Evolutionary conservation across 1,284 basidiomycete genomes (phyloP).

Genomic region (Leccinum solheimii): DNA sequence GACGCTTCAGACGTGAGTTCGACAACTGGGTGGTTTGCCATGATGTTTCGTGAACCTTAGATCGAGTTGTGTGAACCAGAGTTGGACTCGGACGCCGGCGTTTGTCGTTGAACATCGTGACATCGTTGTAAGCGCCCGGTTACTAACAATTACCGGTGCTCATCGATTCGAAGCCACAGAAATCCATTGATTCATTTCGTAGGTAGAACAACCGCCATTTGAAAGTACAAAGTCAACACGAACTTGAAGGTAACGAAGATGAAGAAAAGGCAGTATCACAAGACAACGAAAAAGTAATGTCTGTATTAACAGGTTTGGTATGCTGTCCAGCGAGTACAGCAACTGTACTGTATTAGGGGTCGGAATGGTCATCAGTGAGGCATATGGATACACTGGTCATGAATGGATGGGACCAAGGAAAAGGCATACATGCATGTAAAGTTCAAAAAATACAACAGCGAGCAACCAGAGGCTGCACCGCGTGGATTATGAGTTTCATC

Average conservation of each 20-base stretch:
- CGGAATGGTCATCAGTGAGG: conserved; percentile 21
- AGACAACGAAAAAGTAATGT: conserved; percentile 11
- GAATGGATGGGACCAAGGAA: conserved; percentile 7
- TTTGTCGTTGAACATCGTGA: too few species aligned
- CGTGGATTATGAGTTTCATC: conserved; percentile 9
- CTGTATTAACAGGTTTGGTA: conserved; percentile 29
- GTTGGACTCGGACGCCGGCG: not conserved
- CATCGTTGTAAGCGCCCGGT: conserved; percentile 7
- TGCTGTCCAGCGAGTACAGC: conserved; percentile 42
- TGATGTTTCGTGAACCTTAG: conserved; percentile 10
- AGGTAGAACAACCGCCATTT: conserved; percentile 5
- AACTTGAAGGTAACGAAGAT: not conserved
- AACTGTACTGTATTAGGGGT: conserved; percentile 32
- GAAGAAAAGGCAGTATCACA: conserved; percentile 1
- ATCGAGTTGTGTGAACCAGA: not conserved
- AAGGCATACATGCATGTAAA: conserved; percentile 16
- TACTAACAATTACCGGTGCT: conserved; percentile 9
- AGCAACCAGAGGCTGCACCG: not conserved
- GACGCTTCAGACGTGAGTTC: conserved; percentile 77
- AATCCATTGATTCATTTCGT: conserved; percentile 17
- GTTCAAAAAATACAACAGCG: conserved; percentile 12
- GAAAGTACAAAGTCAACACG: conserved; percentile 15
- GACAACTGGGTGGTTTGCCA: conserved; percentile 59
- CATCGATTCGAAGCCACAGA: not conserved
- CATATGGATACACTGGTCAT: conserved; percentile 32